Evolutionary conservation across 2,329 filamentous ascomycete species (phyloP), one percentile per base, ranked within the genome.

Genomic region (Xylaria sp.): DNA sequence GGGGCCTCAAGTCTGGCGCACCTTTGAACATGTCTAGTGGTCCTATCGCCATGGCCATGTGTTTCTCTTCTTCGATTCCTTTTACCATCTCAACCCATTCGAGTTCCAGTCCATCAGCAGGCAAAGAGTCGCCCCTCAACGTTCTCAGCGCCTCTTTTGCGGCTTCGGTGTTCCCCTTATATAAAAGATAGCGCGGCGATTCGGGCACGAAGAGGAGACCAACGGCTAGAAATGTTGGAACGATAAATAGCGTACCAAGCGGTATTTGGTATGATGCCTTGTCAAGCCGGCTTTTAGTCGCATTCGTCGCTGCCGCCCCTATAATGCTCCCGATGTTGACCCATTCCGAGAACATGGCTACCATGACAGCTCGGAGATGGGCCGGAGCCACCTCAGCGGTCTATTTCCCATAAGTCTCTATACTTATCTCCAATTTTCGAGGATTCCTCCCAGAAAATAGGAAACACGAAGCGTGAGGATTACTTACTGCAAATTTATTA

Each of bases 311-410:
- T 0, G 74, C 69, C 0, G 75, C 72, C 2, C 79, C 78, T 38
- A 81, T 62, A 22, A 79, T 75, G 50, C 71, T 74, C 7, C 78
- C 78, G 29, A 80, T 70, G 50, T 76, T 78, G 11, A 80, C 76
- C 71, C 76, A 80, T 55, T 77, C 76, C 0, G 74, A 75, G 54
- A 80, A 80, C 11, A 82, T 57, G 0, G 74, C 73, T 1, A 77
- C 75, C 63, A 76, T 76, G 2, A 81, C 71, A 44, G 76, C 77
- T n/a, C 79, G 71, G 26, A 78, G 68, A 60, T 79, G 77, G 0
- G 76, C 72, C 1, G 77, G 77, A 1, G 77, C 69, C 3, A 72
- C 73, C 59, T 83, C 80, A 16, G 76, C 75, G 7, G 75, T 76
- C 58, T 61, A 37, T 11, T 34, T 7, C 8, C 37, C 29, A 37